Percentiles rank a stretch among this genome's conserved stretches.
Conservation (phyloP, 768 basidiomycete species). For the Mycena pura region DNA sequence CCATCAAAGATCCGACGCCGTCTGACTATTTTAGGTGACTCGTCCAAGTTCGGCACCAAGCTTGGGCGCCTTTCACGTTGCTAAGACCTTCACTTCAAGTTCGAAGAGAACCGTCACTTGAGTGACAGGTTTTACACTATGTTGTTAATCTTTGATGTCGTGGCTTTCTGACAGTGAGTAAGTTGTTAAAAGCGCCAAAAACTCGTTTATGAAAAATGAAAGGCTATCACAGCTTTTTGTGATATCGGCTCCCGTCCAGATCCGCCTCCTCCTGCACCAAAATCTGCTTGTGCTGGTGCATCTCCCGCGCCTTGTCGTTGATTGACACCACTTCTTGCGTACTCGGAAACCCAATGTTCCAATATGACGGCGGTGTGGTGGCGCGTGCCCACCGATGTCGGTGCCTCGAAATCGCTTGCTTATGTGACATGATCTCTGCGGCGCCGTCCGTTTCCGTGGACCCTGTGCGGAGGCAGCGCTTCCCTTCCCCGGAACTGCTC, state of each 20-base stretch:
- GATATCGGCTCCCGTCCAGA: constrained; percentile 42
- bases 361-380: constrained; percentile 70
- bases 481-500: constrained; percentile 2
- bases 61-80: too few species aligned
- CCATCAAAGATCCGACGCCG: constrained; percentile 11
- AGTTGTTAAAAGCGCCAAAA: too few species aligned
- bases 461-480: background rate
- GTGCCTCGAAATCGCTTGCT: constrained; percentile 56
- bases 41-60: background rate
- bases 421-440: constrained; percentile 46
- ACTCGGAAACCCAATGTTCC: constrained; percentile 71
- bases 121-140: too few species aligned
- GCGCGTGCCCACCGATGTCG: constrained; percentile 55
- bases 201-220: background rate
- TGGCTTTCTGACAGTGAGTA: too few species aligned
- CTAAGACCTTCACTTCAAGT: too few species aligned
- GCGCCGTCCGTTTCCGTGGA: constrained; percentile 28
- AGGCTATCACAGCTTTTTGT: constrained; percentile 13
- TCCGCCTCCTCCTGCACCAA: constrained; percentile 53
- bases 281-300: constrained; percentile 57
- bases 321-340: constrained; percentile 66
- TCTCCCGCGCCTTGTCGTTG: constrained; percentile 59
- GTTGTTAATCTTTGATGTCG: too few species aligned
- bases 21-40: background rate
- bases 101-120: too few species aligned